A percentile compares a stretch with the other conserved stretches of the same genome.
These are phyloP conservation scores for Neoboletus brunneissimus DNA, from an alignment of 768 basidiomycete species.

Conservation along the genomic window DNA sequence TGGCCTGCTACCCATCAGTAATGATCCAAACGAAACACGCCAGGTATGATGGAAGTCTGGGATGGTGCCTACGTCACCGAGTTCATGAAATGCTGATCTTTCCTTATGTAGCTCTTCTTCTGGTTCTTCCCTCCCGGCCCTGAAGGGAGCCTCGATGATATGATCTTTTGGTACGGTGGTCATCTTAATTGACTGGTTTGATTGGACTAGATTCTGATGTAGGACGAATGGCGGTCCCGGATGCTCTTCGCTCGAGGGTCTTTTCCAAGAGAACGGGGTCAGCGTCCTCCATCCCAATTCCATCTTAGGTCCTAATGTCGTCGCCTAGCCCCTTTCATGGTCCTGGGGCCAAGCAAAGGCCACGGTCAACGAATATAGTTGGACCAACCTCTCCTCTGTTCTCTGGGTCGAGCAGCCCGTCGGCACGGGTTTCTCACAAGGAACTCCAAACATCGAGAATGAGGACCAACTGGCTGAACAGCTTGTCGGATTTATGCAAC, in stretches of 20 bases:
- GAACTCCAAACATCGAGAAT: conserved; percentile 57
- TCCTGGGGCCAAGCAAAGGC: conserved; percentile 59
- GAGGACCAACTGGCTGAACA: conserved; percentile 58
- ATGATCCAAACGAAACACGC: conserved; percentile 57
- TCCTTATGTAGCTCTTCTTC: conserved; percentile 61
- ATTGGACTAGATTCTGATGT: background rate
- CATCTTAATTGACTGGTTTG: background rate
- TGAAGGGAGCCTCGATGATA: conserved; percentile 64
- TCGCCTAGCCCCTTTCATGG: conserved; percentile 63
- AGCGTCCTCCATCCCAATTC: conserved; percentile 22
- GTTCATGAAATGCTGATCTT: background rate
- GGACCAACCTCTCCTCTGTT: conserved; percentile 77
- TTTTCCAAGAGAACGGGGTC: conserved; percentile 75
- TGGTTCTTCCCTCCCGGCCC: conserved; percentile 84
- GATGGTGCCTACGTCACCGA: no score
- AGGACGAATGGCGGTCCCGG: conserved; percentile 85
- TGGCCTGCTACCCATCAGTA: conserved; percentile 70
- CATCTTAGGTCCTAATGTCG: conserved; percentile 15
- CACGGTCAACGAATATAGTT: conserved; percentile 63
- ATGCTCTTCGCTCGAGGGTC: conserved; percentile 69
- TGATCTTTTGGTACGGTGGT: conserved; percentile 63
- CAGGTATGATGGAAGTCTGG: conserved; percentile 39
- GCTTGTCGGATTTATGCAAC: conserved; percentile 58
- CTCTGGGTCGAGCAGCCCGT: conserved; percentile 79
- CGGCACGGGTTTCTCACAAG: conserved; percentile 76